Percentiles rank a stretch among this genome's conserved stretches.
Evolutionary conservation across 345 rosid species (phyloP).

Genomic region (Atalantia buxifolia): DNA sequence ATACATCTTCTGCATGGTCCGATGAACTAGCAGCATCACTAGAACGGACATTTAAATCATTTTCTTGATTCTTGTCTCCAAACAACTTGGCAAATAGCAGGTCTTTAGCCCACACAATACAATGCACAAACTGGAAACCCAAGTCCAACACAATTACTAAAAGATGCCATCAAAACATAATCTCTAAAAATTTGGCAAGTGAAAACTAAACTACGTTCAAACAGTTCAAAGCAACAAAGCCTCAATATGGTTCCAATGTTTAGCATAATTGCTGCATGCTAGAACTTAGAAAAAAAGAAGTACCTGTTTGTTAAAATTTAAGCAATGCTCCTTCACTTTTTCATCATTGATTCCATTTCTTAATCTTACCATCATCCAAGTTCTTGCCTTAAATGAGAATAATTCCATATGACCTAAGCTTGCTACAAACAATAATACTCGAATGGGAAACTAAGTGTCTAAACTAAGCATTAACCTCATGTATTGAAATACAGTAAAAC

Average conservation of each 20-base stretch:
- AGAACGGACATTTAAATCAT: slow-evolving; percentile 92
- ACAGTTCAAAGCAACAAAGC: background rate
- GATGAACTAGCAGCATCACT: slow-evolving; percentile 61
- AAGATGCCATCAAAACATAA: background rate
- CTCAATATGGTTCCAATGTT: background rate
- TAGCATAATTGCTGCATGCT: background rate
- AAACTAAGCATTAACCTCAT: too few species aligned
- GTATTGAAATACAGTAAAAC: too few species aligned
- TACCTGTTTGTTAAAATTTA: background rate
- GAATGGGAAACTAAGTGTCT: too few species aligned
- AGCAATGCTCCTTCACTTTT: background rate
- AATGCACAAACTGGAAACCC: slow-evolving; percentile 85
- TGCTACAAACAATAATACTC: background rate
- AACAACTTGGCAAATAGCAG: slow-evolving; percentile 93
- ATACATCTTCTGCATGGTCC: slow-evolving; percentile 66
- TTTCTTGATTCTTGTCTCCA: slow-evolving; percentile 93
- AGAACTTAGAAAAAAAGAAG: background rate
- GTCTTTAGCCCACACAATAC: slow-evolving; percentile 99
- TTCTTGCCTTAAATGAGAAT: background rate
- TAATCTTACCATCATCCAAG: background rate
- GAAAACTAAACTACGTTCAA: background rate
- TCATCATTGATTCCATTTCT: background rate
- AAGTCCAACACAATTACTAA: background rate
- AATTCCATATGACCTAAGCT: background rate
- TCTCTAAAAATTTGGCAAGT: background rate